These are phyloP conservation scores for Geotrichum reessii DNA, from an alignment of 1,139 yeast species.

Conservation along the genomic window DNA sequence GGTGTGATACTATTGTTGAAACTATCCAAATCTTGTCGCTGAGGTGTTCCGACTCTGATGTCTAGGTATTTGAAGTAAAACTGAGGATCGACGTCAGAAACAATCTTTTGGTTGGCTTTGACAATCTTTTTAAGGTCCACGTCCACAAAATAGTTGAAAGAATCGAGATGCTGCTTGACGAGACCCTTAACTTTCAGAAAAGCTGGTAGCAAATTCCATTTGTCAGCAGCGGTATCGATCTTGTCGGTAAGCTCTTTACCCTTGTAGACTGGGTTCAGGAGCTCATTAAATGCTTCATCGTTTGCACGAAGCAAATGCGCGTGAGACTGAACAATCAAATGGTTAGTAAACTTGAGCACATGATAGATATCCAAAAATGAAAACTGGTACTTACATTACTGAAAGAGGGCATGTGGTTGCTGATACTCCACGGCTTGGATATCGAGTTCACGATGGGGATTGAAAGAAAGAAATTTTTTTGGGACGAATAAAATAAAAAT, in stretches of 20 bases:
- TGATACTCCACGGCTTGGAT: not conserved
- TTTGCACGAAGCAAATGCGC: conserved; percentile 13
- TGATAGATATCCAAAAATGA: not conserved
- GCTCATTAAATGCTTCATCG: conserved; percentile 50
- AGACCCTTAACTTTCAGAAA: conserved; percentile 91
- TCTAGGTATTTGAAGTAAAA: conserved; percentile 88
- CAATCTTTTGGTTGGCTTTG: conserved; percentile 78
- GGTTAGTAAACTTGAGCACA: not conserved
- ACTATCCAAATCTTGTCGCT: conserved; percentile 48
- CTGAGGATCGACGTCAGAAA: conserved; percentile 95
- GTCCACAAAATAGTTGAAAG: conserved; percentile 93
- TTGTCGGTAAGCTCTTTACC: conserved; percentile 86
- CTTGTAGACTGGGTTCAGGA: conserved; percentile 72
- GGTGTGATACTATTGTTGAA: conserved; percentile 57
- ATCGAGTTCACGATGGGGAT: not conserved
- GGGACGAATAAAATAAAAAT: not conserved
- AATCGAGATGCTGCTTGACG: conserved; percentile 94
- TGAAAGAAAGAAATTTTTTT: not conserved
- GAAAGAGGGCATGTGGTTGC: conserved; percentile 13
- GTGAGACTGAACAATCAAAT: not conserved
- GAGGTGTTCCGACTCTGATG: conserved; percentile 66
- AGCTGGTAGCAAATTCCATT: conserved; percentile 95
- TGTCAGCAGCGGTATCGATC: conserved; percentile 81
- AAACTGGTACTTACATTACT: conserved; percentile 8
- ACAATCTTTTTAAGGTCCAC: conserved; percentile 88